Conservation (phyloP, 83 land plant genomes). For the Larix sibirica region DNA sequence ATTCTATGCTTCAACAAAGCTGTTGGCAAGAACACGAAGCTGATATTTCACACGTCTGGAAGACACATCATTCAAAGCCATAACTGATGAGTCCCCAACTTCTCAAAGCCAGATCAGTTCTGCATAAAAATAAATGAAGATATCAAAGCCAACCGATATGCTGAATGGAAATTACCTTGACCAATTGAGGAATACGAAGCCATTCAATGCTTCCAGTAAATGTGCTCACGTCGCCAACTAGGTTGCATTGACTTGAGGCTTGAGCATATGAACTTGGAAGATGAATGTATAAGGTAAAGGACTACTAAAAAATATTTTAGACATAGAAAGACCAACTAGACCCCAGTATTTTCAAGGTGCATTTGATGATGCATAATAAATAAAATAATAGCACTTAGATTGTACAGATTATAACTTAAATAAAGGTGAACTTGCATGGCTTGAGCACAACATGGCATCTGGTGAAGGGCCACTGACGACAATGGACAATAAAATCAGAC, state of each 20-base stretch:
- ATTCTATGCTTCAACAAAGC: constrained; percentile 9
- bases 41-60: not conserved
- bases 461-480: not conserved
- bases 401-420: constrained; percentile 7
- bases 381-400: constrained; percentile 16
- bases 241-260: constrained; percentile 6
- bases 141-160: not conserved
- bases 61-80: not conserved
- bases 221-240: constrained; percentile 15
- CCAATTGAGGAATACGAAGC: not conserved
- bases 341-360: not conserved
- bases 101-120: not conserved
- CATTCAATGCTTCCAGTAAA: constrained; percentile 18
- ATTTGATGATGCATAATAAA: constrained; percentile 7
- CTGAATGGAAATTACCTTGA: not conserved
- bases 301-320: not conserved
- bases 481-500: constrained; percentile 9
- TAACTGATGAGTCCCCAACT: not conserved
- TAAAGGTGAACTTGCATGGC: not conserved
- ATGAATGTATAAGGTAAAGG: not conserved
- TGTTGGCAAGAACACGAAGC: not conserved
- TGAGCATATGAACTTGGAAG: constrained; percentile 13
- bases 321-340: not conserved
- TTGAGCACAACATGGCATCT: constrained; percentile 4
- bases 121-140: not conserved